Evolutionary conservation across 2,329 filamentous ascomycete species (phyloP).

Genomic region (Aschersonia sp.): DNA sequence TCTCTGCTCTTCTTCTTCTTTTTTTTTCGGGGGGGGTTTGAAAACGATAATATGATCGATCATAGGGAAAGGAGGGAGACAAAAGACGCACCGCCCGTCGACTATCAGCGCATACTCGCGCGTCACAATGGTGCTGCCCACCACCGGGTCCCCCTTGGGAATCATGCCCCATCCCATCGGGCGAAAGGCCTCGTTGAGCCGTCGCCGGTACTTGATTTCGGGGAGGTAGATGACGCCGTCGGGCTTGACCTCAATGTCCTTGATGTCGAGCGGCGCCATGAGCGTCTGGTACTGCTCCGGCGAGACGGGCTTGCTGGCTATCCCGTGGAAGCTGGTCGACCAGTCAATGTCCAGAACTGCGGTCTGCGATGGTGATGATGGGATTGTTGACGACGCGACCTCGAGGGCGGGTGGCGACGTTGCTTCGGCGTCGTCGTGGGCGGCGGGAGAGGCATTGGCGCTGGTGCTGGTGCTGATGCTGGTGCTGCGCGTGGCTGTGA

Average conservation of each 20-base stretch:
- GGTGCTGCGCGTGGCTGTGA: too few relatives aligned
- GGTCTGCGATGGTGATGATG: neutral
- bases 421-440: too few relatives aligned
- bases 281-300: slow-evolving; percentile 55
- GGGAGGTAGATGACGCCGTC: slow-evolving; percentile 93
- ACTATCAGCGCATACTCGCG: slow-evolving; percentile 87
- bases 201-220: slow-evolving; percentile 93
- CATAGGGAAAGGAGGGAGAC: neutral
- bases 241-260: slow-evolving; percentile 92
- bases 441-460: neutral
- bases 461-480: neutral
- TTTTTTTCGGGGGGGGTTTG: neutral
- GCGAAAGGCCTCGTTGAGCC: slow-evolving; percentile 81
- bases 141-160: slow-evolving; percentile 70
- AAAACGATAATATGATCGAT: neutral
- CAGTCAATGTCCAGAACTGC: slow-evolving; percentile 41
- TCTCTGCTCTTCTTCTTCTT: neutral
- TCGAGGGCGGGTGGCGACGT: slow-evolving; percentile 1
- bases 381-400: neutral
- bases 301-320: slow-evolving; percentile 56
- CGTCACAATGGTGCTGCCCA: slow-evolving; percentile 68
- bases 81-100: slow-evolving; percentile 56
- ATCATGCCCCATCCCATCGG: slow-evolving; percentile 93
- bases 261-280: slow-evolving; percentile 47
- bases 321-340: slow-evolving; percentile 70